These are phyloP conservation scores for Astrephomene gubernaculifera DNA, from an alignment of 139 green algal species.

Conservation along the genomic window DNA sequence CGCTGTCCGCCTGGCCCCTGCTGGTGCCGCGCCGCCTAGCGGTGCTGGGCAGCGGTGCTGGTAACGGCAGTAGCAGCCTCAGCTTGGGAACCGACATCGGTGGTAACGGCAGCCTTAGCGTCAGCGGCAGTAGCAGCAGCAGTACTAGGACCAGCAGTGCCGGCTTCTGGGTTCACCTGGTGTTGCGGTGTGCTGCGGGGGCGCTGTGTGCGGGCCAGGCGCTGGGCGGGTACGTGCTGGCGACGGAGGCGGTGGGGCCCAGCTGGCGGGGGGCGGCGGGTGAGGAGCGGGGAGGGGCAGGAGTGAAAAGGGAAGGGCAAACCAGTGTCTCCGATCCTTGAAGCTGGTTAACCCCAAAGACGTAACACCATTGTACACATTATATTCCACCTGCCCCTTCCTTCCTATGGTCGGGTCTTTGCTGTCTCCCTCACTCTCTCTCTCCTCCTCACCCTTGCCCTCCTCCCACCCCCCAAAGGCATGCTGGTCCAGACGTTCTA, in stretches of 20 bases:
- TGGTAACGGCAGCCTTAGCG: not conserved
- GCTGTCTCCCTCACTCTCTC: too few relatives aligned
- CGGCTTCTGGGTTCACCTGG: constrained; percentile 14
- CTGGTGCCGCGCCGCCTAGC: not conserved
- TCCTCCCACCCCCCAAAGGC: not conserved
- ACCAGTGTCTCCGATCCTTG: too few relatives aligned
- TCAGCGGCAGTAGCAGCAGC: not conserved
- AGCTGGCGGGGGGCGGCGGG: constrained; percentile 36
- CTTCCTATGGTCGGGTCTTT: too few relatives aligned
- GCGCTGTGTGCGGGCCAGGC: constrained; percentile 13
- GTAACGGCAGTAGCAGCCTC: not conserved
- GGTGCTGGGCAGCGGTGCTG: not conserved
- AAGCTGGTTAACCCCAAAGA: too few relatives aligned
- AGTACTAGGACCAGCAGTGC: not conserved
- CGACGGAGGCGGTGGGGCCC: constrained; percentile 38
- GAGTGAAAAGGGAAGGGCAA: not conserved
- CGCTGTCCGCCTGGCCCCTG: not conserved
- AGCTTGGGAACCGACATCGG: not conserved
- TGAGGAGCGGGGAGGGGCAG: not conserved
- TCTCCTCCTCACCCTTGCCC: too few relatives aligned
- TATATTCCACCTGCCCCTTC: too few relatives aligned
- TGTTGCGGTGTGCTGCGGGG: not conserved
- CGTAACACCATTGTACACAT: too few relatives aligned
- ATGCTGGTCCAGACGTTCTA: constrained; percentile 43
- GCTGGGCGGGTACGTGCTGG: constrained; percentile 36